Base-by-base conservation (phyloP, 2,329 filamentous ascomycete species). In the Metarhizium sp. region DNA sequence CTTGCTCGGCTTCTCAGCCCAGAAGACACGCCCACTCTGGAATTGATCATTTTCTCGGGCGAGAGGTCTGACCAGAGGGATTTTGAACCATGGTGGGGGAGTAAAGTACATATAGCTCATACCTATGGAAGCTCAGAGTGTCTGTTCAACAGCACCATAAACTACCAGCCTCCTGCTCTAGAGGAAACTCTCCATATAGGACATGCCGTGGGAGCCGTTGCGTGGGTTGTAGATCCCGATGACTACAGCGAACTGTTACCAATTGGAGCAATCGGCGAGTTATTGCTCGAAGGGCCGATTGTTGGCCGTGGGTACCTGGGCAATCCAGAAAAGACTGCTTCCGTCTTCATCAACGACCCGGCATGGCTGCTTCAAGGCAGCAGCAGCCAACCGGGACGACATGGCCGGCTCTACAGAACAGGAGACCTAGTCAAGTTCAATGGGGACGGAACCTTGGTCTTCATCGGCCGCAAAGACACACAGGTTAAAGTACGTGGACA, bases 321-420 rank as follows among this genome's bases (percentile, higher is more conserved):
- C 3, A 59, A 65, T 40, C 46, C 53, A 0, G 54, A 58, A 7
- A 62, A 60, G 53, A 68, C 64, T 1, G 64, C 40, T 3, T 8
- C 16, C 30, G 38, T 52, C 2, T 59, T 20, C 64, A 69, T 18
- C 70, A 79, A 25, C 73, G 75, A 50, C 79, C 80, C 57, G 62
- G 76, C 32, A 73, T 77, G 55, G 62, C 20, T 20, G 20, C 20
- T 20, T 20, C 16, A 20, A 10, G n/a, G 6, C 20, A 5, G 10
- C 7, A 5, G 4, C 4, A 11, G 38, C 14, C 38, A 5, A 13
- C 3, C 10, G 4, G 38, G 13, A 13, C 10, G 10, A 11, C 10
- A 11, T 14, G 8, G 10, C 38, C 38, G 38, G 4, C 13, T 40
- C 10, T 40, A 40, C 38, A 40, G 14, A 11, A 40, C 38, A 14